Evolutionary conservation across 768 basidiomycete genomes (phyloP), one percentile per base, ranked within the genome.

Genomic region (Lentinula sp.): DNA sequence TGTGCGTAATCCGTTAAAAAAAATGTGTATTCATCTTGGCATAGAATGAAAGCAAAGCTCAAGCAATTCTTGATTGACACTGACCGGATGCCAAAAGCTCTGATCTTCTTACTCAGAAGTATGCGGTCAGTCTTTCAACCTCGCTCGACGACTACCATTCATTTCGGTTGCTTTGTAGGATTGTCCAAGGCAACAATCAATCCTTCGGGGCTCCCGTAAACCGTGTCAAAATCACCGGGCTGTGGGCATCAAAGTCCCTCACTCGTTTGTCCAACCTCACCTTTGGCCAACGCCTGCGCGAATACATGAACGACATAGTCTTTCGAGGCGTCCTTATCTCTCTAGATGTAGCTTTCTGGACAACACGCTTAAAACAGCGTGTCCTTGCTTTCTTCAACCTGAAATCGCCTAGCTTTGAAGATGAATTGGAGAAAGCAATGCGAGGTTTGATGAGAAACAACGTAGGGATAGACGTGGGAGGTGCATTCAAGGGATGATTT

Each of bases 171-270:
- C 35, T 39, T 40, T 34, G 35, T 49, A 74, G 74, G 46, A 82
- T 84, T 76, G 81, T 84, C 34, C 80, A 80, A 73, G 80, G 88
- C 16, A 93, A 93, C 71, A 93, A 93, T 66, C 90, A 94, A 71
- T 75, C 81, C 2, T 83, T 95, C 40, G 89, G 91, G 13, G 90
- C 90, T 2, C 93, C 93, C 0, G 89, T 93, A 0, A 95, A 95
- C 68, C 84, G 93, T 18, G 87, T 97, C 74, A 94, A 93, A 71
- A 89, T 95, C 58, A 92, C 89, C 0, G 93, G 90, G 0, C 84
- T 82, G 69, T 92, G 86, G 83, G 94, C 92, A 31, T 87, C 91
- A 4, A 78, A 80, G 23, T 87, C 89, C 4, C 78, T 89, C 5
- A 73, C 78, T 9, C 73, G 75, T n/a, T 73, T 77, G 32, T 65